Percentiles rank a stretch among this genome's conserved stretches.
Evolutionary conservation across 2,329 filamentous ascomycete genomes (phyloP).

Genomic region (Fusarium newnesense): DNA sequence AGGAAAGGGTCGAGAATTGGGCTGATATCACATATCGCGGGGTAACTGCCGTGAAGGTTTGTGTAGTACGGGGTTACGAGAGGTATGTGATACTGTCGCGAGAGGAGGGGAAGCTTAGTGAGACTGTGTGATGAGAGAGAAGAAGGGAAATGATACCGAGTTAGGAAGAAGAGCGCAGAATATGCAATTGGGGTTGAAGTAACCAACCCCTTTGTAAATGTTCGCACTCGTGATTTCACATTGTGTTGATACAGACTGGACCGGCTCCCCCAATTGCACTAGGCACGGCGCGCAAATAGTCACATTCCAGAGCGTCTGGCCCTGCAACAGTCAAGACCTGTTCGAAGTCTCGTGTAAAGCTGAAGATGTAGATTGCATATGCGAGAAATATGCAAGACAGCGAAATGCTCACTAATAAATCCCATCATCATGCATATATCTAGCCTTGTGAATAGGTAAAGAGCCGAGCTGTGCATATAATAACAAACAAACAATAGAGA

Average conservation of each 20-base stretch:
- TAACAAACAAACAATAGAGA: neutral
- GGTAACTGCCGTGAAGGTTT: neutral
- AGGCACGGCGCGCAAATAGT: neutral
- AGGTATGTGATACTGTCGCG: neutral
- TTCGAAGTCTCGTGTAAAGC: neutral
- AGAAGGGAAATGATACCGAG: rapidly evolving
- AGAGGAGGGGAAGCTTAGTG: neutral
- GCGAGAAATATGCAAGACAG: neutral
- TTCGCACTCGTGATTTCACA: too few relatives aligned
- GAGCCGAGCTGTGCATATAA: too few relatives aligned
- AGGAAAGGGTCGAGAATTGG: neutral
- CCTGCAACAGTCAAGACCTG: too few relatives aligned
- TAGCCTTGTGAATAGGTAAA: too few relatives aligned
- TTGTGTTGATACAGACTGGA: too few relatives aligned
- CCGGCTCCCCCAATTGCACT: rapidly evolving
- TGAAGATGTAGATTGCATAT: neutral
- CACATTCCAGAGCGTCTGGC: neutral
- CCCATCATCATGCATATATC: too few relatives aligned
- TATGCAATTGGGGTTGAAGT: rapidly evolving
- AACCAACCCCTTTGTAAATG: too few relatives aligned
- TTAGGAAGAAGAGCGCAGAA: rapidly evolving
- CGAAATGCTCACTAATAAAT: too few relatives aligned
- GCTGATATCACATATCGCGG: neutral
- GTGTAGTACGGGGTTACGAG: too few relatives aligned
- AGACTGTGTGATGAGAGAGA: neutral